Base-by-base conservation (phyloP, 495 filamentous ascomycete species). In the Parachaetomium inaequale region DNA sequence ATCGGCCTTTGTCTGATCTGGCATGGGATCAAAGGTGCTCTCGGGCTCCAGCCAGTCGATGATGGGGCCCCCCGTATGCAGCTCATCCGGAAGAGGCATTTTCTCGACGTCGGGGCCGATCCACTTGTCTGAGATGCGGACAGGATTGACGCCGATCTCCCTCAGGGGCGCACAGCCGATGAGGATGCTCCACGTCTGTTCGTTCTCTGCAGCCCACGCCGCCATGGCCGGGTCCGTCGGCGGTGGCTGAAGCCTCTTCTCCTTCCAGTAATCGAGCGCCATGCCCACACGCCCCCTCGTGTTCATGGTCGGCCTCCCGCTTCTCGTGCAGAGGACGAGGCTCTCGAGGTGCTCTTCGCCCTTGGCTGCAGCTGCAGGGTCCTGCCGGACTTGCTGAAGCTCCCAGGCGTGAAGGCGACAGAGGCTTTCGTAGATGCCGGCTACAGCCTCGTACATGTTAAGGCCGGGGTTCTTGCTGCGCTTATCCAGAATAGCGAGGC, bases 391-490 rank as follows among this genome's bases (percentile, higher is more conserved):
- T 57, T 82, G 84, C 68, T 85, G 83, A 51, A 87, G 72, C 68
- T 93, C 89, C 72, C 86, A 84, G 64, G 87, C 72, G 74, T 88
- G 84, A 64, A 94, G 66, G 59, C 74, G 82, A 23, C 75, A 71
- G 31, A 93, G 72, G 63, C 86, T 88, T 52, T 79, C 80, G 70
- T 86, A 88, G 6, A 98, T 79, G 7, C 92, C 92, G 32, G 88
- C 88, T 17, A 97, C 80, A 7, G 92, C 94, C 73, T 94, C 90
- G 70, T 92, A 91, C 72, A 94, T 92, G 65, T 93, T 94, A 11
- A 96, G 79, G 23, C 84, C 84, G 34, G 87, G 87, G 7, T 76
- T 77, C 23, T 79, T 75, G 72, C 93, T 93, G 62, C 96, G 79
- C 65, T 85, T 87, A 70, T 98, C 94, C 63, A 95, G 78, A 8